These are phyloP conservation scores for Podospora comata DNA, from an alignment of 495 filamentous ascomycete species.

Conservation along the genomic window DNA sequence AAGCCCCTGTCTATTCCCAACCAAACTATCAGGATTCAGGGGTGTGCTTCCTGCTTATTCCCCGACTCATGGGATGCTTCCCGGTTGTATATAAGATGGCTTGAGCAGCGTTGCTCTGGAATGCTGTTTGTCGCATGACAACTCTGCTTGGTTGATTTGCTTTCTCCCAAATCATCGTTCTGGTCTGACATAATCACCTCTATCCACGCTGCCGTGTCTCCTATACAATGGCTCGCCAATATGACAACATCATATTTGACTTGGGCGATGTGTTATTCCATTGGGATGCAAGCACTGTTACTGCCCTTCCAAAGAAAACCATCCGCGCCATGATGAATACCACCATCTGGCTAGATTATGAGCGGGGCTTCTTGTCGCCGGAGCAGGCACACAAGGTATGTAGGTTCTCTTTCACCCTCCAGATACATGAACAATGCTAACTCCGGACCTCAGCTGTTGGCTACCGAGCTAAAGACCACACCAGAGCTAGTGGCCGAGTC, in stretches of 20 bases:
- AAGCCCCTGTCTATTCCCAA: no score
- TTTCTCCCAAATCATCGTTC: neutral
- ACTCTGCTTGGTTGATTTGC: no score
- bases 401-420: neutral
- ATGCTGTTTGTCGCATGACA: no score
- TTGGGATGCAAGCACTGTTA: constrained; percentile 13
- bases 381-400: constrained; percentile 11
- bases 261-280: constrained; percentile 17
- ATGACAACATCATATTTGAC: constrained; percentile 18
- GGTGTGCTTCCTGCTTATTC: no score
- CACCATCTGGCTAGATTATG: constrained; percentile 6
- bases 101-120: no score
- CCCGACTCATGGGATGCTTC: no score
- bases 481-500: constrained; percentile 1
- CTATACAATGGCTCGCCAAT: constrained; percentile 7
- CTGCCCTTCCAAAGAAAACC: neutral
- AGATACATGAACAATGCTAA: neutral
- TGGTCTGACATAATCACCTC: neutral
- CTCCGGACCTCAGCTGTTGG: neutral
- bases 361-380: constrained; percentile 3
- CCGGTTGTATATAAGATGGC: no score
- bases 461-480: neutral
- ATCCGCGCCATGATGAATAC: constrained; percentile 8
- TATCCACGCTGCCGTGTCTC: neutral
- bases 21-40: no score